Percentiles rank a stretch among this genome's conserved stretches.
Conservation (phyloP, 106 monocot genomes). For the Ottelia alismoides region DNA sequence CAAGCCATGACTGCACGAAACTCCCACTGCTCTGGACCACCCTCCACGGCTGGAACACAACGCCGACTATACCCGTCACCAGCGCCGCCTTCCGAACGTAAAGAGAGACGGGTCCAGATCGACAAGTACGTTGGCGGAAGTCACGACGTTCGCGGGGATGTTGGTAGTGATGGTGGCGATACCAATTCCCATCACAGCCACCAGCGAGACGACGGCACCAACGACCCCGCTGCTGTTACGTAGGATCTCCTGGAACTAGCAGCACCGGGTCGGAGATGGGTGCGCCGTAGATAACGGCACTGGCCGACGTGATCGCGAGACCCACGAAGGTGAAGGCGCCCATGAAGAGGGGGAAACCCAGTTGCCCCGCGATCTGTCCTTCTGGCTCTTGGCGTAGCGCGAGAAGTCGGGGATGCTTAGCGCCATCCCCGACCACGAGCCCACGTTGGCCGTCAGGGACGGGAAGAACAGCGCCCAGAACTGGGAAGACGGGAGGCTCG, state of each 20-base stretch:
- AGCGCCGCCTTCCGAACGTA: conserved; percentile 26
- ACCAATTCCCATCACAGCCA: conserved; percentile 15
- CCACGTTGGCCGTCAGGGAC: conserved; percentile 33
- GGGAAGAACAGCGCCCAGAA: conserved; percentile 38
- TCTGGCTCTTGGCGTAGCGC: conserved; percentile 20
- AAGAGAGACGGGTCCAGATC: conserved; percentile 30
- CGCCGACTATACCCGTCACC: conserved; percentile 12
- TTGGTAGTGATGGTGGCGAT: conserved; percentile 38
- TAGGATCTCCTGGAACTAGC: conserved; percentile 17
- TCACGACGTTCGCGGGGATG: conserved; percentile 45
- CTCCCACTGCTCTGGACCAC: conserved; percentile 19
- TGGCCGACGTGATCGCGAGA: conserved; percentile 38
- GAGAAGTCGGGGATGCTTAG: conserved; percentile 42
- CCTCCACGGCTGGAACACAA: conserved; percentile 53
- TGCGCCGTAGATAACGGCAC: conserved; percentile 23
- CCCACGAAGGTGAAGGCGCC: conserved; percentile 26
- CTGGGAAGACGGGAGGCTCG: conserved; percentile 4
- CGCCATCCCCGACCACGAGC: conserved; percentile 23
- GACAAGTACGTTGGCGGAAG: conserved; percentile 31
- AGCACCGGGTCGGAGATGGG: conserved; percentile 33
- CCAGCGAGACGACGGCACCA: neutral
- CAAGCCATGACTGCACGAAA: conserved; percentile 41
- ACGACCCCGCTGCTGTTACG: neutral
- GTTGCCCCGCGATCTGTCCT: conserved; percentile 28
- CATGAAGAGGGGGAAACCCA: conserved; percentile 30